Evolutionary conservation across 2,329 filamentous ascomycete genomes (phyloP).

Genomic region (Alternaria dauci): DNA sequence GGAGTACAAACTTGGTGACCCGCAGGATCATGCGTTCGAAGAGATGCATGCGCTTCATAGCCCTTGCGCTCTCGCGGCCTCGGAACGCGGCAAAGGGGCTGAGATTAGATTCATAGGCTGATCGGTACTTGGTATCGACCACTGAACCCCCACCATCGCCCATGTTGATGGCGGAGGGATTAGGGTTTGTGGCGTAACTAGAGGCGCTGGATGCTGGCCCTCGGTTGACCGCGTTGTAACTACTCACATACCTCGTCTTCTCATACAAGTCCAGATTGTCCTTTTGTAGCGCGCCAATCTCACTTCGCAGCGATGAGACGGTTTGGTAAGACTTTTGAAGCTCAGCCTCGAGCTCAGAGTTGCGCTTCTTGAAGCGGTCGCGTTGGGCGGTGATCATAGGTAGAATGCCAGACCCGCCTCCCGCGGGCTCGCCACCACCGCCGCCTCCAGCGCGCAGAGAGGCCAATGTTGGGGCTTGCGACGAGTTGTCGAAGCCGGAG

Average conservation of each 20-base stretch:
- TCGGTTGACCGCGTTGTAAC: constrained; percentile 85
- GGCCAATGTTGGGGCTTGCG: constrained; percentile 58
- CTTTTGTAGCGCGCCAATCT: constrained; percentile 90
- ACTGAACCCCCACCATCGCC: constrained; percentile 18
- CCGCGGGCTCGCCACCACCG: constrained; percentile 69
- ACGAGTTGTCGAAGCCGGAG: constrained; percentile 78
- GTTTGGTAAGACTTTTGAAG: constrained; percentile 83
- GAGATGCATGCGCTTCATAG: constrained; percentile 90
- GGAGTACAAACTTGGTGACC: constrained; percentile 87
- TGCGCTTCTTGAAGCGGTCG: constrained; percentile 97
- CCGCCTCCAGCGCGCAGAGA: constrained; percentile 60
- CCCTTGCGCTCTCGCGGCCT: constrained; percentile 88
- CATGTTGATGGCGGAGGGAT: constrained; percentile 75
- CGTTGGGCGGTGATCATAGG: constrained; percentile 98
- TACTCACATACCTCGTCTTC: constrained; percentile 95
- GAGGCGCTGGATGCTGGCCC: constrained; percentile 67
- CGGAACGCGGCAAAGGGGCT: constrained; percentile 96
- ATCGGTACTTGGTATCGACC: constrained; percentile 77
- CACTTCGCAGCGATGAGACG: constrained; percentile 85
- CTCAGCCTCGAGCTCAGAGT: constrained; percentile 87
- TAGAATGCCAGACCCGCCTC: constrained; percentile 84
- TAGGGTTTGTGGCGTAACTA: constrained; percentile 71
- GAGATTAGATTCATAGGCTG: constrained; percentile 93
- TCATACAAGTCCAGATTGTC: constrained; percentile 97
- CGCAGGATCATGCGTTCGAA: constrained; percentile 91